Base-by-base conservation (phyloP, 768 basidiomycete species). In the Amanita phalloides region DNA sequence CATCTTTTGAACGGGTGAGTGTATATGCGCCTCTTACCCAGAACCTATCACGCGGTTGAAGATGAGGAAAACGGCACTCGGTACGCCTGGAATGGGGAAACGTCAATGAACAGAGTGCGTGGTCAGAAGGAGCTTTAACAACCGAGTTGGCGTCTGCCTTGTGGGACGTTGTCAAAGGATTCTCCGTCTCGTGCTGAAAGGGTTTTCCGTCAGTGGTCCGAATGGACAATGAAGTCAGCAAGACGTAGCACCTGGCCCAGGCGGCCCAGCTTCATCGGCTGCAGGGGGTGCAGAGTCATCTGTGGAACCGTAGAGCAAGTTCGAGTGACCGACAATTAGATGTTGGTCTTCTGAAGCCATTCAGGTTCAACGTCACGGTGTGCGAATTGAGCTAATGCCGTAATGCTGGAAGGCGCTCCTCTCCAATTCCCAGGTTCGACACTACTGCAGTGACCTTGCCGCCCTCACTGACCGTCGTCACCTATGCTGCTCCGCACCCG, bases 11-110 rank as follows among this genome's bases (percentile, higher is more conserved):
- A 7, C 25, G 37, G 13, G 9, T 17, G 7, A 21, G 4, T 14
- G 43, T 45, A n/a, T 2, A 4, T 20, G 13, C 1, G 23, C 14
- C 14, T 62, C 67, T 37, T 53, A 82, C 85, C 85, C 84, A 23
- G 83, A 79, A 20, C 85, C 84, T 28, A 86, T 82, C 14, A 85
- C 73, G 25, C 81, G 75, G 59, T 88, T 88, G 68, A 86, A 85
- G 32, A 88, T 81, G 39, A 88, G 75, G 55, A 78, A 82, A 3
- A 78, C 63, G 2, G 81, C 77, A 53, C 79, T 83, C 43, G 74
- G 61, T 4, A 76, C 58, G 8, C 77, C 76, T 77, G 49, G 21
- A 21, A 21, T 42, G 9, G 38, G 20, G 11, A 42, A 20, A 9
- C 17, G 9, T 41, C 4, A 42, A 23, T 20, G 23, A 42, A 20